These are phyloP conservation scores for Aspergillus terreus DNA, from an alignment of 2,329 filamentous ascomycete species.

Conservation along the genomic window DNA sequence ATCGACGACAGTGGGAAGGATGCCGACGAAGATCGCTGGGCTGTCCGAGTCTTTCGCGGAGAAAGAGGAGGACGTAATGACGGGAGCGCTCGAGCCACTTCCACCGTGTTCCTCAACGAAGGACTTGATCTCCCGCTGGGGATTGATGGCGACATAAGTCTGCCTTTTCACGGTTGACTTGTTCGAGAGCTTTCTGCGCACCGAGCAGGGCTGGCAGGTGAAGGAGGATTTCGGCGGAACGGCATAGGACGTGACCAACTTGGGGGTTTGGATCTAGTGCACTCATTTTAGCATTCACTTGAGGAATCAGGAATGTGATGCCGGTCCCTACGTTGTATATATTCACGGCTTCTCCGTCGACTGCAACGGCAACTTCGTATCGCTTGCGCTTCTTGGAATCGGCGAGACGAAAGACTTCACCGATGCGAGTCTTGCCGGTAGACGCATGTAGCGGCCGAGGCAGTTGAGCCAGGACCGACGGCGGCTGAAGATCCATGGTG, in stretches of 20 bases:
- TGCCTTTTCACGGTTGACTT: conserved; percentile 47
- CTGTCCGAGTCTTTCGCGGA: conserved; percentile 35
- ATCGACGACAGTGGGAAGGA: conserved; percentile 27
- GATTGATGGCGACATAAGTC: conserved; percentile 53
- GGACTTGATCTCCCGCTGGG: conserved; percentile 50
- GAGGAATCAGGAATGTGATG: background rate
- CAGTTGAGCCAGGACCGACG: conserved; percentile 44
- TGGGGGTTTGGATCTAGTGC: conserved; percentile 56
- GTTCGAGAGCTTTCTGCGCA: conserved; percentile 49
- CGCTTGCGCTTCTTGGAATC: conserved; percentile 59
- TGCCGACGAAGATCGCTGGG: conserved; percentile 36
- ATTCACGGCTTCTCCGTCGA: conserved; percentile 60
- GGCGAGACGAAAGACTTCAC: conserved; percentile 51
- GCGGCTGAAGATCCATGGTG: conserved; percentile 43
- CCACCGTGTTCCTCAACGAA: conserved; percentile 49
- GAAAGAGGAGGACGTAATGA: conserved; percentile 38
- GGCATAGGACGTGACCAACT: conserved; percentile 58
- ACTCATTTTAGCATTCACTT: background rate
- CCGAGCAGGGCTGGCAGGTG: conserved; percentile 55
- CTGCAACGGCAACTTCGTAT: conserved; percentile 57
- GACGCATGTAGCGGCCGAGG: conserved; percentile 41
- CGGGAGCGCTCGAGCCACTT: conserved; percentile 28
- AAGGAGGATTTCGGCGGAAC: conserved; percentile 58
- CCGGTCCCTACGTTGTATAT: conserved; percentile 55
- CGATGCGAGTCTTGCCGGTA: conserved; percentile 39